Conservation (phyloP, 2,329 filamentous ascomycete genomes). For the Nigrospora osmanthi region DNA sequence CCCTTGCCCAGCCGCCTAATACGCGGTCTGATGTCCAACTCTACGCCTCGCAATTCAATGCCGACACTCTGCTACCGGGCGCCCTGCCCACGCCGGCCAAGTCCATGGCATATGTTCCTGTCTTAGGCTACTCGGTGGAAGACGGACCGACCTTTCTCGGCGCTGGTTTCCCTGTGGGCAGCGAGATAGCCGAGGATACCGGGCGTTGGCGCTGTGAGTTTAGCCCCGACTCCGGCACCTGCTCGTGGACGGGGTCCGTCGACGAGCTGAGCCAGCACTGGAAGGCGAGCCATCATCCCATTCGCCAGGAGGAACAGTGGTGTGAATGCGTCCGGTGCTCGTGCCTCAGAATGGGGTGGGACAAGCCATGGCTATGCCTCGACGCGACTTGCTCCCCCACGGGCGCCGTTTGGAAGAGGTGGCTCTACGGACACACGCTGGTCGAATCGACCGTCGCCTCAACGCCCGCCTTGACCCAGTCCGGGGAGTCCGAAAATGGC, state of each 20-base stretch:
- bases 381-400: too few species aligned
- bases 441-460: slow-evolving; percentile 7
- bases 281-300: slow-evolving; percentile 8
- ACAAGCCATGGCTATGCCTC: too few species aligned
- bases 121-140: too few species aligned
- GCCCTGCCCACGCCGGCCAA: too few species aligned
- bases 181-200: not conserved
- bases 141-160: too few species aligned
- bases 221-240: slow-evolving; percentile 6
- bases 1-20: not conserved
- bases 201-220: slow-evolving; percentile 16
- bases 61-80: too few species aligned
- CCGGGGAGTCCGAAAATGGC: slow-evolving; percentile 13
- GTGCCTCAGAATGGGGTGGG: too few species aligned
- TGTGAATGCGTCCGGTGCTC: too few species aligned
- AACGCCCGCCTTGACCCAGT: slow-evolving; percentile 10
- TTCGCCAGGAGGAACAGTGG: too few species aligned
- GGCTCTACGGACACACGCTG: slow-evolving; percentile 1
- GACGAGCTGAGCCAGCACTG: slow-evolving; percentile 14
- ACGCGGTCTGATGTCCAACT: too few species aligned
- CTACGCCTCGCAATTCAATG: too few species aligned
- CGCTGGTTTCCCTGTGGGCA: slow-evolving; percentile 2
- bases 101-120: too few species aligned
- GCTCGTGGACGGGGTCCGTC: slow-evolving; percentile 18
- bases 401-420: slow-evolving; percentile 3